A percentile compares a stretch with the other conserved stretches of the same genome.
phyloP scores from a whole-genome alignment of 495 filamentous ascomycete genomes.

The Amorphotheca resinae region DNA sequence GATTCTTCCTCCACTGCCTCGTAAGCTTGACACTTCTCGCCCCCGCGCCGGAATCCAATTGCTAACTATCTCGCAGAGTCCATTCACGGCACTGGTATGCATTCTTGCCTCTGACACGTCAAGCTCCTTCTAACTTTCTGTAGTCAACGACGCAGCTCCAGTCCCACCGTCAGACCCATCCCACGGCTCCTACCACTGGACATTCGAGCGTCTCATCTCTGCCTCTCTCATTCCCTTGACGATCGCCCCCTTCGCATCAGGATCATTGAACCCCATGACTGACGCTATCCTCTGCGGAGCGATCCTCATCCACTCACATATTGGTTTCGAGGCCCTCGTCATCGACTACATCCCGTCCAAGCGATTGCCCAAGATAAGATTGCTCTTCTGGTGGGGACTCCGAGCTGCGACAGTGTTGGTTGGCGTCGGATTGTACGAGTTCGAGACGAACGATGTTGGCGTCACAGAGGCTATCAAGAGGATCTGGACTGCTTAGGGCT shows the following conservation, averaged over 20 bases:
- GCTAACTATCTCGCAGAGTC: conserved; percentile 43
- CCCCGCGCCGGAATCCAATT: conserved; percentile 18
- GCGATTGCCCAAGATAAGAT: conserved; percentile 53
- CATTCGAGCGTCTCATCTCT: conserved; percentile 77
- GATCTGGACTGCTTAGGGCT: conserved; percentile 59
- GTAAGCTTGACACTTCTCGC: conserved; percentile 34
- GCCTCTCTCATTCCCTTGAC: conserved; percentile 73
- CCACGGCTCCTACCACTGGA: conserved; percentile 97
- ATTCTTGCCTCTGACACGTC: conserved; percentile 1
- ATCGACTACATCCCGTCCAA: conserved; percentile 79
- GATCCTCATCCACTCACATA: conserved; percentile 82
- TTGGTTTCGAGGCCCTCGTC: conserved; percentile 82
- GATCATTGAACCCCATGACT: conserved; percentile 75
- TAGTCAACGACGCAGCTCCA: conserved; percentile 78
- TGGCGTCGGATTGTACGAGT: conserved; percentile 86
- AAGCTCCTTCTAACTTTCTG: conserved; percentile 19
- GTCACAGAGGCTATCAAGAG: conserved; percentile 78
- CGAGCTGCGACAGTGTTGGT: conserved; percentile 68
- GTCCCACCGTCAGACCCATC: conserved; percentile 57
- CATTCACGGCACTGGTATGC: conserved; percentile 68
- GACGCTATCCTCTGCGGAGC: conserved; percentile 77
- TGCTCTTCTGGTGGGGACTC: conserved; percentile 59
- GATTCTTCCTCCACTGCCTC: conserved; percentile 57
- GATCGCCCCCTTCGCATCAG: conserved; percentile 81
- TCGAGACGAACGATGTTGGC: conserved; percentile 98